Evolutionary conservation across 2,329 filamentous ascomycete genomes (phyloP), one percentile per base, ranked within the genome.

Genomic region (Fusarium udum): DNA sequence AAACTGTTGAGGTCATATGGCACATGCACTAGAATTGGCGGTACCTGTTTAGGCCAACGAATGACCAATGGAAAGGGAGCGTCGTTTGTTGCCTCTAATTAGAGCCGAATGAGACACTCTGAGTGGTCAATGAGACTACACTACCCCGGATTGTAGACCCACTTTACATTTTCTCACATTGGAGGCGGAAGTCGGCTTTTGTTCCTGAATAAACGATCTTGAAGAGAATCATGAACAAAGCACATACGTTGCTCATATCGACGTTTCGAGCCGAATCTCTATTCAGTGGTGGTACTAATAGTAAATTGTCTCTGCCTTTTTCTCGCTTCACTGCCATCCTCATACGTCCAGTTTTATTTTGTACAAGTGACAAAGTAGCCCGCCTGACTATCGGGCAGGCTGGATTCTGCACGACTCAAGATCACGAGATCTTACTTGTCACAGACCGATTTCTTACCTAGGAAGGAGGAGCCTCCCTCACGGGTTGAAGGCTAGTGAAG

Each of bases 401-500:
- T 22, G 20, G 45, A 32, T 72, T 43, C 36, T 59, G 34, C 51
- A 39, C 40, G 61, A 40, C 39, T 34, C 51, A 22, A 34, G 37
- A 71, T 59, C 71, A 74, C 59, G 52, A 56, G 56, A 51, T 68
- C 42, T 32, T 22, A 15, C 15, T 45, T 26, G 37, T 45, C 40
- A 31, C 31, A 56, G 37, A 45, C 15, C 28, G 18, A 37, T 12
- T 26, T 36, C 24, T n/a, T 53, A 7, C 26, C 26, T 28, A 74
- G 10, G 62, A 59, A 28, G 66, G 61, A 42, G 72, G 72, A 20
- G 65, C 48, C 26, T 61, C 51, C n/a, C 56, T 72, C 34, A 77
- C 74, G 8, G 80, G 80, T 57, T 78, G 74, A 37, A 82, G 61
- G 57, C 79, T 81, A 55, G 75, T 77, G 72, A 81, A 82, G 26